Evolutionary conservation across 1,284 basidiomycete genomes (phyloP).

Genomic region (Heliocybe sulcata): DNA sequence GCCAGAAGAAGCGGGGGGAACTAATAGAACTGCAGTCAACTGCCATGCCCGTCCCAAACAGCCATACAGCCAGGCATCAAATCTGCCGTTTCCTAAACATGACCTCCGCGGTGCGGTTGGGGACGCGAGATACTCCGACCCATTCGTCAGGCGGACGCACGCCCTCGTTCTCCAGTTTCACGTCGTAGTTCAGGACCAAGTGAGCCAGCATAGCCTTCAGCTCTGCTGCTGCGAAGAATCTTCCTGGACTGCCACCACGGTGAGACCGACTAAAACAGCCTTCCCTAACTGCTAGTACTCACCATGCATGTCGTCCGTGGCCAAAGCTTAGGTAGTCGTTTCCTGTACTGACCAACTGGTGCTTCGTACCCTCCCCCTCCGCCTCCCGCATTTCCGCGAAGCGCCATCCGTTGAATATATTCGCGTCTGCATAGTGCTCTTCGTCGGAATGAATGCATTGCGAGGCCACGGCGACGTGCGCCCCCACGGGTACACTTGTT

Average conservation of each 20-base stretch:
- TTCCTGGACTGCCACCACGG: neutral
- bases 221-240: neutral
- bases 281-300: neutral
- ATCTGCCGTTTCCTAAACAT: neutral
- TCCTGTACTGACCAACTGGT: neutral
- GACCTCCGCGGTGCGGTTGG: neutral
- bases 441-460: conserved; percentile 2
- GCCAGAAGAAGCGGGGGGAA: too few relatives aligned
- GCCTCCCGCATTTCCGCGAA: neutral
- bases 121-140: neutral
- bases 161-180: conserved; percentile 24
- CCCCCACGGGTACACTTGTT: conserved; percentile 12
- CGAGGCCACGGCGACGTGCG: conserved; percentile 7
- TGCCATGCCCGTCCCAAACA: too few relatives aligned
- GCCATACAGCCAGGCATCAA: too few relatives aligned
- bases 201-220: conserved; percentile 29
- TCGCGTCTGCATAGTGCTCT: conserved; percentile 3
- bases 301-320: conserved; percentile 2
- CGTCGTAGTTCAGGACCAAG: conserved; percentile 35
- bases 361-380: neutral
- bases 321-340: neutral
- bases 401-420: conserved; percentile 7
- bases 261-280: neutral
- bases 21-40: too few relatives aligned
- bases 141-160: neutral